phyloP scores from a whole-genome alignment of 768 basidiomycete genomes.

The Boletus edulis region DNA sequence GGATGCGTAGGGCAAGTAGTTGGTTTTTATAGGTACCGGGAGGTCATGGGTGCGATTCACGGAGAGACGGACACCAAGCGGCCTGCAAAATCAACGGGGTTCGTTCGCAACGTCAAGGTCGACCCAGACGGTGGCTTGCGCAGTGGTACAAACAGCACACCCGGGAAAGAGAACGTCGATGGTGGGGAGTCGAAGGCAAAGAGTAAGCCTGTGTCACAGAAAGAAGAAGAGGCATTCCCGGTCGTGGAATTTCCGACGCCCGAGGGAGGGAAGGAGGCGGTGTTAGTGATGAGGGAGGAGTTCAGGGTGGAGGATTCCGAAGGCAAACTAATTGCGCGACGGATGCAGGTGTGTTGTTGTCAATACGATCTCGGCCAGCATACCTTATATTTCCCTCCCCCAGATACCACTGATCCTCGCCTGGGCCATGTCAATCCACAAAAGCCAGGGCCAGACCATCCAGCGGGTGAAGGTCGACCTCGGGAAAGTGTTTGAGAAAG shows the following conservation, averaged over 20 bases:
- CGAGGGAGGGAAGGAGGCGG: constrained; percentile 41
- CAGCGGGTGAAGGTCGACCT: constrained; percentile 64
- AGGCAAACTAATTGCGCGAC: constrained; percentile 45
- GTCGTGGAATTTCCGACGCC: constrained; percentile 46
- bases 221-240: constrained; percentile 43
- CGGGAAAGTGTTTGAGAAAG: constrained; percentile 61
- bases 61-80: constrained; percentile 28
- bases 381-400: neutral
- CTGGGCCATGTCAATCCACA: constrained; percentile 80
- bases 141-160: neutral
- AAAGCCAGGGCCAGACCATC: constrained; percentile 75
- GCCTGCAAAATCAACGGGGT: constrained; percentile 31
- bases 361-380: neutral
- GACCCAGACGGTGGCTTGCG: constrained; percentile 28
- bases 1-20: constrained; percentile 63
- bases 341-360: constrained; percentile 37
- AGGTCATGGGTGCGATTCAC: constrained; percentile 13
- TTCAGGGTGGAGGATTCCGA: constrained; percentile 53
- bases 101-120: constrained; percentile 35
- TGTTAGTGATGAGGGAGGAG: constrained; percentile 50
- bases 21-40: constrained; percentile 42
- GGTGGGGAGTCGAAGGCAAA: constrained; percentile 16
- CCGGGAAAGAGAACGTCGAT: constrained; percentile 36
- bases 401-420: constrained; percentile 73
- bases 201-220: constrained; percentile 30